Conservation (phyloP, 2,329 filamentous ascomycete genomes). For the Arthrobotrys sinensis region DNA sequence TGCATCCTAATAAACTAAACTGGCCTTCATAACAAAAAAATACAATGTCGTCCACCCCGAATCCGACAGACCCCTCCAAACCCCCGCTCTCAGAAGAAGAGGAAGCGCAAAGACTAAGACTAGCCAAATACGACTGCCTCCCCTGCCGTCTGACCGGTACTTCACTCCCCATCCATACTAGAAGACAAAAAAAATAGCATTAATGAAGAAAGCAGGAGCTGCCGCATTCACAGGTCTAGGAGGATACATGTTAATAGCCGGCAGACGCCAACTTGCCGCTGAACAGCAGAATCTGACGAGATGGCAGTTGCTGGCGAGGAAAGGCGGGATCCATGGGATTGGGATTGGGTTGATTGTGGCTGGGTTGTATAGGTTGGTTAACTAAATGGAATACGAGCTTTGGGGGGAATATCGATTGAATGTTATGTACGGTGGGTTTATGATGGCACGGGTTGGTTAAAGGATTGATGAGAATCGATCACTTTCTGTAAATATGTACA, state of each 20-base stretch:
- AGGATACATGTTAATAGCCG: constrained; percentile 83
- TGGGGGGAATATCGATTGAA: not conserved
- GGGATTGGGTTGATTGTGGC: constrained; percentile 51
- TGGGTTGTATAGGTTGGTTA: constrained; percentile 49
- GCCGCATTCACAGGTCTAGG: constrained; percentile 82
- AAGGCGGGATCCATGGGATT: constrained; percentile 54
- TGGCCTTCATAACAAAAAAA: not conserved
- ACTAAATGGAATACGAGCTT: constrained; percentile 15
- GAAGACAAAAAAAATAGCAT: too few relatives aligned
- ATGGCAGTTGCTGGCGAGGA: constrained; percentile 52
- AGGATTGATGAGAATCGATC: constrained; percentile 14
- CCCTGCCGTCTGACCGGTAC: constrained; percentile 80
- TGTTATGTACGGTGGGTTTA: too few relatives aligned
- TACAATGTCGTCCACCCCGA: constrained; percentile 31
- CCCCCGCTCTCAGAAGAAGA: constrained; percentile 39
- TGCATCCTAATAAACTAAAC: not conserved
- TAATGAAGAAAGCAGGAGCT: constrained; percentile 73
- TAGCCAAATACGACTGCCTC: constrained; percentile 73
- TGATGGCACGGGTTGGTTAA: too few relatives aligned
- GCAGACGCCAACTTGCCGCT: constrained; percentile 78
- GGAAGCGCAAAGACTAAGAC: constrained; percentile 20
- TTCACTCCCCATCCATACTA: constrained; percentile 62
- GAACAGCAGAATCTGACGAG: constrained; percentile 71
- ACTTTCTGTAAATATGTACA: constrained; percentile 51
- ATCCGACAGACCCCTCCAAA: constrained; percentile 1